Percentiles rank a stretch among this genome's conserved stretches.
Evolutionary conservation across 371 early-diverging fungal species (phyloP).

Genomic region (Mortierella sp.): DNA sequence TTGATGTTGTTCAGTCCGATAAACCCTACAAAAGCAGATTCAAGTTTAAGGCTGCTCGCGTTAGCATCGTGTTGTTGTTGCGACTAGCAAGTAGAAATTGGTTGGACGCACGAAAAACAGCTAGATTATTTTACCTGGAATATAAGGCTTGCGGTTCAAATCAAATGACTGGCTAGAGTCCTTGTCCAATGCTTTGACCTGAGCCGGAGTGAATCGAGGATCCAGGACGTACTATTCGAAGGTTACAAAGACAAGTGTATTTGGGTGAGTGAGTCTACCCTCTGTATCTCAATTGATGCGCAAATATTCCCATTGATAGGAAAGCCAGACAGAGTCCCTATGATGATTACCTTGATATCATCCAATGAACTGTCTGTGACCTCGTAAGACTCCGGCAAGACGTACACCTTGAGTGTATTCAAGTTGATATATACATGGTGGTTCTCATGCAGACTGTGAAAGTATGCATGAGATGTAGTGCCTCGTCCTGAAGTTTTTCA

Average conservation of each 20-base stretch:
- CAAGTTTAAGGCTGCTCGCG: not conserved
- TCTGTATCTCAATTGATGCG: not conserved
- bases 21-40: conserved; percentile 71
- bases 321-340: not conserved
- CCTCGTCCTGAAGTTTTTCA: conserved; percentile 88
- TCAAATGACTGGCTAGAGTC: conserved; percentile 78
- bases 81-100: no score
- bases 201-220: conserved; percentile 82
- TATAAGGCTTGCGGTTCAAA: conserved; percentile 87
- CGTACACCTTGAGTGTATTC: conserved; percentile 89
- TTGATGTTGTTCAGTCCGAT: conserved; percentile 97
- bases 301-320: not conserved
- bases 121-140: conserved; percentile 74
- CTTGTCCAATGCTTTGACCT: conserved; percentile 80
- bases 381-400: conserved; percentile 95
- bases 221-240: conserved; percentile 81
- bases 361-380: conserved; percentile 88
- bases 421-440: conserved; percentile 98
- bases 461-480: conserved; percentile 92
- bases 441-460: conserved; percentile 94
- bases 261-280: not conserved
- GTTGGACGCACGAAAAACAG: no score
- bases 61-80: not conserved
- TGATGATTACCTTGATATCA: conserved; percentile 85
- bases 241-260: not conserved